These are phyloP conservation scores for Crithidia mellificae DNA, from an alignment of 208 protist species.

Conservation along the genomic window DNA sequence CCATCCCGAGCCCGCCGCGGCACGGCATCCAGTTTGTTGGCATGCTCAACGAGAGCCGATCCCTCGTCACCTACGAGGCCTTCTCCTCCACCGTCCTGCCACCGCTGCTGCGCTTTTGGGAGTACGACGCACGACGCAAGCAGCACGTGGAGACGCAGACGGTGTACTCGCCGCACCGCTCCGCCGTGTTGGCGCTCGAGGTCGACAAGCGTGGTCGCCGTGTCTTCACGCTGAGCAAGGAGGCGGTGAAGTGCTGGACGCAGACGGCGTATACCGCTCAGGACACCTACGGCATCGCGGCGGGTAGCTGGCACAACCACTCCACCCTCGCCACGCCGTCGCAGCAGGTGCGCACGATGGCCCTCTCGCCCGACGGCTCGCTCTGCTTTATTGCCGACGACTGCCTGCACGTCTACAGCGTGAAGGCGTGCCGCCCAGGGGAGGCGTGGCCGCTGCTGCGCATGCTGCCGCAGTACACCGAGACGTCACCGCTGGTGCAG, in stretches of 20 bases:
- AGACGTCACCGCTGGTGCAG: conserved; percentile 43
- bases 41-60: conserved; percentile 58
- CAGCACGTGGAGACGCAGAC: conserved; percentile 75
- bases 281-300: conserved; percentile 49
- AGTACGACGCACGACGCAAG: conserved; percentile 53
- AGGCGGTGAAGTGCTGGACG: conserved; percentile 81
- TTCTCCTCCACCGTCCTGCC: conserved; percentile 66
- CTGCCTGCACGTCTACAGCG: conserved; percentile 67
- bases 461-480: conserved; percentile 57
- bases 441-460: conserved; percentile 56
- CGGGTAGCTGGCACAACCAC: conserved; percentile 72
- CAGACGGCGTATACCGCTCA: conserved; percentile 50
- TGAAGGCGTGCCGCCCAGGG: conserved; percentile 51
- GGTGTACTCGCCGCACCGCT: conserved; percentile 76
- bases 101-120: conserved; percentile 80
- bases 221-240: conserved; percentile 74
- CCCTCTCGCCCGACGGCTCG: conserved; percentile 64
- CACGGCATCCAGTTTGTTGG: conserved; percentile 84
- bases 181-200: conserved; percentile 54
- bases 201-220: conserved; percentile 60
- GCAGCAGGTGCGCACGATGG: conserved; percentile 42
- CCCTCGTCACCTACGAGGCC: conserved; percentile 82
- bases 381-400: conserved; percentile 85
- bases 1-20: conserved; percentile 58
- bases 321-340: conserved; percentile 72